Base-by-base conservation (phyloP, 495 filamentous ascomycete genomes). In the Aspergillus kassunensis region DNA sequence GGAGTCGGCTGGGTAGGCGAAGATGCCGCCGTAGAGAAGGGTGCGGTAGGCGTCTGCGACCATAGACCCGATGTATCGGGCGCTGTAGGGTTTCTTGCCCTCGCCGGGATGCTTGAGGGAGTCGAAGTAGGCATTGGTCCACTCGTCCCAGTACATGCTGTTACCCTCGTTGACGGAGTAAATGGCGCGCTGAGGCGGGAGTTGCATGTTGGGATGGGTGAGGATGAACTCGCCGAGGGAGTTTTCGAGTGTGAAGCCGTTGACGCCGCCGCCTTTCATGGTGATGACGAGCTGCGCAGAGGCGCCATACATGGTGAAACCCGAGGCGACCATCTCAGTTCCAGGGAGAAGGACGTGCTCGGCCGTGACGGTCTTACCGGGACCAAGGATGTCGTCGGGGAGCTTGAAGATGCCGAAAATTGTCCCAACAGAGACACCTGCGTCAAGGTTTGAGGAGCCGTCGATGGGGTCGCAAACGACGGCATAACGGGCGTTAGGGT, bases 101-200 rank as follows among this genome's bases (percentile, higher is more conserved):
- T 82, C 79, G 13, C 72, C 67, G 34, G 86, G 83, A 65, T 76
- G 86, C 74, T 98, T 98, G 57, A 97, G 77, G 45, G 80, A 85
- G 66, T 91, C 77, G 74, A 96, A 89, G 78, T 96, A 97, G 55
- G 82, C 76, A 70, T 90, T 91, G 62, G 87, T 85, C 55, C 86
- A 80, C 23, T 95, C 89, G 31, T 93, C 87, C 93, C 93, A 98
- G 79, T 96, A 97, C 49, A 89, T 74, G 61, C 85, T 90, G 79
- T 98, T 97, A 53, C 93, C 93, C 75, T 98, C 93, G 73, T 98
- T 98, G 73, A 96, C 91, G 40, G 90, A 95, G 82, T 98, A 98
- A 66, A 98, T 98, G 49, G 84, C 74, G 40, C 91, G 80, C 68
- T 78, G 77, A 64, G 77, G 75, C 21, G 93, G 93, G 37, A 98